A percentile compares a stretch with the other conserved stretches of the same genome.
Evolutionary conservation across 805 yeast genomes (phyloP).

Genomic region (Cyberlindnera mrakii): DNA sequence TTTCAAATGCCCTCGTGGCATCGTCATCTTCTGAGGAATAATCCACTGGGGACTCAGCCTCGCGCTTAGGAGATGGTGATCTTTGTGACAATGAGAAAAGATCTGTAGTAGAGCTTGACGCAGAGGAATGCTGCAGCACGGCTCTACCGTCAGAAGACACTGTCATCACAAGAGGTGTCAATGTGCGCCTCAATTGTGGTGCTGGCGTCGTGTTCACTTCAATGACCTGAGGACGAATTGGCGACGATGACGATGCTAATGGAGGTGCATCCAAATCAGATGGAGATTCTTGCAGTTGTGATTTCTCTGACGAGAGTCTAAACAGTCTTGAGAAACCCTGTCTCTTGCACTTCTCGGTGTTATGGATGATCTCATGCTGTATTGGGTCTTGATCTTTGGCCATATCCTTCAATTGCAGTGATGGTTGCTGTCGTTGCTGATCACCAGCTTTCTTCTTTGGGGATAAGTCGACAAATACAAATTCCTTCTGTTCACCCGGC

Average conservation of each 20-base stretch:
- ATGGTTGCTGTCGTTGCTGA: neutral
- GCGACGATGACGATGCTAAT: neutral
- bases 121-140: slow-evolving; percentile 15
- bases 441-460: slow-evolving; percentile 20
- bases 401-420: neutral
- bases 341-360: slow-evolving; percentile 1
- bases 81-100: slow-evolving; percentile 16
- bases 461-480: slow-evolving; percentile 25
- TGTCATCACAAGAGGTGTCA: slow-evolving; percentile 14
- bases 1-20: slow-evolving; percentile 21
- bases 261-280: slow-evolving; percentile 1
- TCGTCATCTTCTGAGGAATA: slow-evolving; percentile 11
- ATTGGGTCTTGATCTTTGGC: neutral
- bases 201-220: neutral
- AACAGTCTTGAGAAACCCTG: slow-evolving; percentile 10
- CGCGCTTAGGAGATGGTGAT: slow-evolving; percentile 24
- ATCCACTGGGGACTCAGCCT: slow-evolving; percentile 9
- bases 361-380: neutral
- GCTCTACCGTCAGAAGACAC: slow-evolving; percentile 14
- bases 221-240: neutral
- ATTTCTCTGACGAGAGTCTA: slow-evolving; percentile 7
- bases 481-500: slow-evolving; percentile 23
- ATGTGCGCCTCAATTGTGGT: slow-evolving; percentile 10
- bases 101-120: slow-evolving; percentile 21
- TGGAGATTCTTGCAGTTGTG: slow-evolving; percentile 10